A percentile compares a stretch with the other conserved stretches of the same genome.
phyloP scores from a whole-genome alignment of 257 asterid species.

The Capsicum rhomboideum region DNA sequence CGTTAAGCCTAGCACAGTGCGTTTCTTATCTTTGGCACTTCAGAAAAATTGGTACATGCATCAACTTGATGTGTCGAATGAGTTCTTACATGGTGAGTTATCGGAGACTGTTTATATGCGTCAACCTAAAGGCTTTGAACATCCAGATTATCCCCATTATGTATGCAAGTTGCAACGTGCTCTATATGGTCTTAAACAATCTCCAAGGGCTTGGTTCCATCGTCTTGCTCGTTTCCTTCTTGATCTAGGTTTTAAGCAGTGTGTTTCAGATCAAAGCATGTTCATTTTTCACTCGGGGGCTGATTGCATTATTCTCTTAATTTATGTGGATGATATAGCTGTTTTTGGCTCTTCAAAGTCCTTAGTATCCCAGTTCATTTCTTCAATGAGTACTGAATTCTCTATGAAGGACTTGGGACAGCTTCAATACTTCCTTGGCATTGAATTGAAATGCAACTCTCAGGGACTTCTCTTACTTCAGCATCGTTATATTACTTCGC shows the following conservation, averaged over 20 bases:
- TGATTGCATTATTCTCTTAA: too few species aligned
- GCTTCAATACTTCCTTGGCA: neutral
- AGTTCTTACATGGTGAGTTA: neutral
- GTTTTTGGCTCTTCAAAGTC: neutral
- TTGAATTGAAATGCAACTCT: too few species aligned
- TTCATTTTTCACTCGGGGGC: too few species aligned
- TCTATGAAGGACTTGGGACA: neutral
- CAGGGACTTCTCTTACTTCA: too few species aligned
- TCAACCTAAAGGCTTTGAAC: neutral
- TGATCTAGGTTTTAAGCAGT: neutral
- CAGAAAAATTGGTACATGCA: neutral
- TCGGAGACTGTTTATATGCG: neutral
- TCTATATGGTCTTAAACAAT: neutral
- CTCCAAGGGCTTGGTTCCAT: neutral
- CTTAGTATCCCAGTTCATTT: neutral
- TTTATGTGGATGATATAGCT: too few species aligned
- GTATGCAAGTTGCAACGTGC: neutral
- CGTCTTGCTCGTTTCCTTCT: neutral
- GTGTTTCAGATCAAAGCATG: too few species aligned
- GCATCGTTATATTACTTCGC: too few species aligned
- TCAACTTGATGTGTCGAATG: neutral
- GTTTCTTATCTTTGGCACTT: neutral
- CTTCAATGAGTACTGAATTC: neutral
- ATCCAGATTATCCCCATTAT: neutral
- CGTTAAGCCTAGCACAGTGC: neutral